Evolutionary conservation across 2,329 filamentous ascomycete species (phyloP), one percentile per base, ranked within the genome.

Genomic region (Chrysoporthe austroafricana): DNA sequence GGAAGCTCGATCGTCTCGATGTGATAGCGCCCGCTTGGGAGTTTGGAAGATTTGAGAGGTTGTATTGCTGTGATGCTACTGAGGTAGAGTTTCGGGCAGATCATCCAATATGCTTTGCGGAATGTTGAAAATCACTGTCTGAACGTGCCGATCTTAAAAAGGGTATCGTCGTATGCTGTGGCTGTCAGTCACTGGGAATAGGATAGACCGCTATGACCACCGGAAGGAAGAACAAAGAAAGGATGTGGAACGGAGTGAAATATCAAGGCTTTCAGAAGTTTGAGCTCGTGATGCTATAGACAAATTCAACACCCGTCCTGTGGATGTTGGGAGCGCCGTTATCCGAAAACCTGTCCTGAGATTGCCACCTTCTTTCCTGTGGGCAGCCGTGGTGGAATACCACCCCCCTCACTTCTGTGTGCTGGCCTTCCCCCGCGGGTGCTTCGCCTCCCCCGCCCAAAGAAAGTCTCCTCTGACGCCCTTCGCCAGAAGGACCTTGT

Each of bases 211-310:
- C 8, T 3, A n/a, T 8, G 4, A 21, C 8, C 44, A 21, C 44
- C 44, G 8, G 8, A 7, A 16, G 16, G 1, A 16, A 2, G 16
- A n/a, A 21, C 18, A 48, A 7, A 8, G 1, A 48, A 54, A 6
- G 6, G 16, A 14, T 21, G 26, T 13, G 39, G 34, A 14, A 39
- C 32, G n/a, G 2, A 21, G 34, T 56, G 43, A 58, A 61, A 64
- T 54, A 54, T 69, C 59, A 69, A 71, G 65, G 64, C 39, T 68
- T 68, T 69, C 64, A 63, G 58, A 60, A 68, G 66, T 43, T 63
- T 52, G 62, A 68, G 68, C 68, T 68, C 67, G 44, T 70, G 64
- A 66, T 71, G 67, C 66, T 71, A 70, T 71, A 70, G 70, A 71
- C 69, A 71, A 70, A 71, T 68, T 69, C 69, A 70, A 70, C 69